These are phyloP conservation scores for Ogataea hybrid DNA, from an alignment of 1,139 yeast genomes.

Conservation along the genomic window DNA sequence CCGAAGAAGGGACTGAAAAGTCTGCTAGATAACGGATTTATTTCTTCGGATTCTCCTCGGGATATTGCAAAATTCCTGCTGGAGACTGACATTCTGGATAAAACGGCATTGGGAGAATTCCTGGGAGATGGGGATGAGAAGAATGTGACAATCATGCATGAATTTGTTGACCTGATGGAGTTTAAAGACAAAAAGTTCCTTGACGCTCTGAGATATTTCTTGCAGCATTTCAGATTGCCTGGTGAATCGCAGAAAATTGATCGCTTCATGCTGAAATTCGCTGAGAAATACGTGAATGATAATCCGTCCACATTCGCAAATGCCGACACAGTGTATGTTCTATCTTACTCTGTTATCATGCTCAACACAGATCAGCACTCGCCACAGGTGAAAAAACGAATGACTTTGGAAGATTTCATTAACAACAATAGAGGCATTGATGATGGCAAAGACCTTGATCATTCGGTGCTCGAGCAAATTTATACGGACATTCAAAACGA, in stretches of 20 bases:
- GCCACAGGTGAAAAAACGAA: conserved; percentile 76
- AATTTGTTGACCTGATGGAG: conserved; percentile 87
- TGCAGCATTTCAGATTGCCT: conserved; percentile 89
- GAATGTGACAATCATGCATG: conserved; percentile 84
- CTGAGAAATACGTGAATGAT: conserved; percentile 85
- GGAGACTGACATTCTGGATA: conserved; percentile 69
- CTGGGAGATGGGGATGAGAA: conserved; percentile 86
- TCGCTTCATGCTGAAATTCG: conserved; percentile 94
- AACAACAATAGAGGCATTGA: conserved; percentile 91
- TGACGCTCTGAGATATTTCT: conserved; percentile 78
- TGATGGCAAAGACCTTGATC: conserved; percentile 82
- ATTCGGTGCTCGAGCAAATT: conserved; percentile 63
- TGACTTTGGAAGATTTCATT: conserved; percentile 85
- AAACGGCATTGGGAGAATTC: conserved; percentile 84
- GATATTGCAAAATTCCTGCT: conserved; percentile 75
- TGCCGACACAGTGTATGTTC: conserved; percentile 91
- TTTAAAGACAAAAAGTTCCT: conserved; percentile 70
- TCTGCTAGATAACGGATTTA: conserved; percentile 61
- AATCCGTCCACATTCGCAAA: conserved; percentile 84
- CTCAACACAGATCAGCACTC: conserved; percentile 94
- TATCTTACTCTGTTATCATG: conserved; percentile 91
- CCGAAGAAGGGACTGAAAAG: conserved; percentile 76
- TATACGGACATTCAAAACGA: conserved; percentile 74
- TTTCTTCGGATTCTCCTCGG: conserved; percentile 56
- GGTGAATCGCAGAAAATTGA: conserved; percentile 99